Evolutionary conservation across 345 rosid genomes (phyloP).

Genomic region (Leavenworthia alabamica): DNA sequence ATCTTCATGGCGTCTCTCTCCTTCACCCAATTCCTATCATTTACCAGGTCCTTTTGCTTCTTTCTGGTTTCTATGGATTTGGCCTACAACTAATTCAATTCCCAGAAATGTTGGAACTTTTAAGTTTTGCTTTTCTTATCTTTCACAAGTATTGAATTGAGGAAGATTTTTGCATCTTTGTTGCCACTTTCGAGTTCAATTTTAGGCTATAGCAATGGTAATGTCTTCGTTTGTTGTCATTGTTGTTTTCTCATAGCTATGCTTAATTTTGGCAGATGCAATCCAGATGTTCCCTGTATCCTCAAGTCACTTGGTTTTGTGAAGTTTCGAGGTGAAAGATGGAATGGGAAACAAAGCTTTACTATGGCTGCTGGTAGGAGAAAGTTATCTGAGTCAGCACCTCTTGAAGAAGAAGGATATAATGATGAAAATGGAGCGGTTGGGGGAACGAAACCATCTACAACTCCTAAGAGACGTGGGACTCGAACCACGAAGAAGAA

Average conservation of each 20-base stretch:
- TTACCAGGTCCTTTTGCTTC: conserved; percentile 51
- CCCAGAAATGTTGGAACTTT: conserved; percentile 2
- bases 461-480: conserved; percentile 35
- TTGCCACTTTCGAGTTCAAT: neutral
- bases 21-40: conserved; percentile 46
- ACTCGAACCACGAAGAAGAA: conserved; percentile 54
- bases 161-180: neutral
- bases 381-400: conserved; percentile 36
- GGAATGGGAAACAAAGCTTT: conserved; percentile 41
- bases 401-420: conserved; percentile 37
- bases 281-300: conserved; percentile 31
- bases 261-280: conserved; percentile 44
- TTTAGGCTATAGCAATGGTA: neutral
- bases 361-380: conserved; percentile 44
- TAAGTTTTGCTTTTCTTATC: neutral
- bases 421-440: conserved; percentile 41
- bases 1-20: conserved; percentile 64
- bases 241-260: conserved; percentile 6
- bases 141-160: neutral
- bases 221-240: neutral
- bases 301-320: conserved; percentile 34
- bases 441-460: conserved; percentile 39
- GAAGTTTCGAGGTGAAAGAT: conserved; percentile 38
- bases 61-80: neutral
- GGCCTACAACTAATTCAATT: neutral